A percentile compares a stretch with the other conserved stretches of the same genome.
Conservation (phyloP, 495 filamentous ascomycete genomes). For the Penicillium taxi region DNA sequence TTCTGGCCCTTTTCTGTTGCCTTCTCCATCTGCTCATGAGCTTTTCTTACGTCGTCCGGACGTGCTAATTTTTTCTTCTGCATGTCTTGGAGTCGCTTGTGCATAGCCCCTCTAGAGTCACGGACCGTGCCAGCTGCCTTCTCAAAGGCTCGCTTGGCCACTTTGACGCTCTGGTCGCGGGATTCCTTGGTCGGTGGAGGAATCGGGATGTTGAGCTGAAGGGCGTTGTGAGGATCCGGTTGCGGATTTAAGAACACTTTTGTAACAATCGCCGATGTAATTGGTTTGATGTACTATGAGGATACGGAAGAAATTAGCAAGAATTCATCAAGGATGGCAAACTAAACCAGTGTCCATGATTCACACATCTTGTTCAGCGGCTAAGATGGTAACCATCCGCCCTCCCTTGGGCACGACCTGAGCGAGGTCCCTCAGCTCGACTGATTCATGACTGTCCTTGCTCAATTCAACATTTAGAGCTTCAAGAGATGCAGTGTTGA, state of each 20-base stretch:
- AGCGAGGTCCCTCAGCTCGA: slow-evolving; percentile 59
- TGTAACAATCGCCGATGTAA: slow-evolving; percentile 60
- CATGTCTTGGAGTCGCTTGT: slow-evolving; percentile 58
- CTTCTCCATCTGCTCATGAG: slow-evolving; percentile 65
- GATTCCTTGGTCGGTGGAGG: slow-evolving; percentile 61
- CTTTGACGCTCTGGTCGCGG: slow-evolving; percentile 43
- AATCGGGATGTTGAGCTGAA: slow-evolving; percentile 64
- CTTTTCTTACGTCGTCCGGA: slow-evolving; percentile 61
- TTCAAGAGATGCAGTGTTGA: slow-evolving; percentile 62
- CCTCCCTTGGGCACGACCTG: slow-evolving; percentile 68
- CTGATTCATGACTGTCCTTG: slow-evolving; percentile 43
- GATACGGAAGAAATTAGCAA: slow-evolving; percentile 1
- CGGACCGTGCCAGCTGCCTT: slow-evolving; percentile 45
- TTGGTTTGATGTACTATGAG: slow-evolving; percentile 57
- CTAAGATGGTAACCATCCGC: slow-evolving; percentile 57
- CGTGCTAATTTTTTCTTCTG: slow-evolving; percentile 47
- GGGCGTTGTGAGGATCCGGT: slow-evolving; percentile 55
- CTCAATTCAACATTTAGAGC: slow-evolving; percentile 52
- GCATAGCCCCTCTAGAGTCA: slow-evolving; percentile 48
- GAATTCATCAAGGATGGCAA: background rate
- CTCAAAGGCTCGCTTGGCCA: slow-evolving; percentile 55
- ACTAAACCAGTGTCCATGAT: background rate
- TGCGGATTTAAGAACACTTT: slow-evolving; percentile 68
- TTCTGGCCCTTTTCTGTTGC: slow-evolving; percentile 59
- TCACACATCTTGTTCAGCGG: slow-evolving; percentile 53